Evolutionary conservation across 768 basidiomycete genomes (phyloP).

Genomic region (Brasilioporus rufonigricans): DNA sequence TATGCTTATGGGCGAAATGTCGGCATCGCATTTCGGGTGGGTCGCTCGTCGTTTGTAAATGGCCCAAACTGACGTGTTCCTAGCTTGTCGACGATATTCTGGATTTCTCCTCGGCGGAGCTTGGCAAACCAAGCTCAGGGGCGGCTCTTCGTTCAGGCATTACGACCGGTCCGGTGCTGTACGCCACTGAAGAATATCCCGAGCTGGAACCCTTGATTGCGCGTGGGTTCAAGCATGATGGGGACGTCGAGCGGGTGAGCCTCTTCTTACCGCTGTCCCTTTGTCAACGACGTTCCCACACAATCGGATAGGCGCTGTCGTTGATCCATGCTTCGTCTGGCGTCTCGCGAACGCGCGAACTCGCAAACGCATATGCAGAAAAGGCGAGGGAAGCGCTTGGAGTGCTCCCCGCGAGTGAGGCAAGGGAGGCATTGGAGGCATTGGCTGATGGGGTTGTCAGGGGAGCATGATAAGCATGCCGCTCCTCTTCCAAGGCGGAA

Average conservation of each 20-base stretch:
- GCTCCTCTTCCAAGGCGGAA: background rate
- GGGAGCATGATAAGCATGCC: conserved; percentile 44
- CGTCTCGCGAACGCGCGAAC: conserved; percentile 70
- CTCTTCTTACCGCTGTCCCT: background rate
- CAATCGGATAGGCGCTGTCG: conserved; percentile 53
- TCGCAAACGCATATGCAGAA: conserved; percentile 73
- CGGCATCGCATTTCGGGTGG: conserved; percentile 3
- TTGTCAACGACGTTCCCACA: background rate
- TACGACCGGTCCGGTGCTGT: conserved; percentile 83
- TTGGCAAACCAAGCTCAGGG: conserved; percentile 86
- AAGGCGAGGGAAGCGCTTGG: conserved; percentile 70
- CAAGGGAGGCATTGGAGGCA: conserved; percentile 69
- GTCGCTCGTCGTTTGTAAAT: background rate
- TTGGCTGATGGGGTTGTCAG: conserved; percentile 68
- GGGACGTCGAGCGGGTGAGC: conserved; percentile 78
- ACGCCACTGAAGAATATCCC: conserved; percentile 82
- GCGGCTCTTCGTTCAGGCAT: conserved; percentile 81
- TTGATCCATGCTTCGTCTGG: conserved; percentile 62
- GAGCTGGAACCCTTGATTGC: conserved; percentile 74
- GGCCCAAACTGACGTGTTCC: background rate
- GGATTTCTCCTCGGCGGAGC: conserved; percentile 78
- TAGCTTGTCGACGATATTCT: conserved; percentile 95
- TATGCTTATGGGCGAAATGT: conserved; percentile 46
- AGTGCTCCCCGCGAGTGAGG: conserved; percentile 77
- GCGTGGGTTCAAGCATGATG: conserved; percentile 71